Percentiles rank a stretch among this genome's conserved stretches.
Evolutionary conservation across 192 early-diverging fungal species (phyloP).

Genomic region (Oehlia diaphana): DNA sequence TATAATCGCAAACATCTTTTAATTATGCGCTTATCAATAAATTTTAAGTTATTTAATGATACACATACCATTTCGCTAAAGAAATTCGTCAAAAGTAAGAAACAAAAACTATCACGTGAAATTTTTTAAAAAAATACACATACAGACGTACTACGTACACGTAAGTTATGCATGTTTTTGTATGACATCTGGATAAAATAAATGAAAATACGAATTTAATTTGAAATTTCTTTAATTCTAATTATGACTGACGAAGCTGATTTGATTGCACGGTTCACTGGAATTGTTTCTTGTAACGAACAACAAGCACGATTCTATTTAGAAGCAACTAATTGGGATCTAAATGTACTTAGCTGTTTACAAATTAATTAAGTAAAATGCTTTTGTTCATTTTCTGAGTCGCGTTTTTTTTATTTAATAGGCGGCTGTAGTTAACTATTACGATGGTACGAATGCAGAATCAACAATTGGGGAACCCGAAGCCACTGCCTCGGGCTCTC

Average conservation of each 20-base stretch:
- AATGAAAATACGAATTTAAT: too few species aligned
- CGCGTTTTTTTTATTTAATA: constrained; percentile 24
- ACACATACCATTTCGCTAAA: too few species aligned
- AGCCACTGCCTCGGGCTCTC: constrained; percentile 13
- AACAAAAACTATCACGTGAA: too few species aligned
- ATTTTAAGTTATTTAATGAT: too few species aligned
- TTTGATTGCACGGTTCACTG: constrained; percentile 61
- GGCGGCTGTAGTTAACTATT: constrained; percentile 69
- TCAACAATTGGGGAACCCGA: background rate
- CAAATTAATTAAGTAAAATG: too few species aligned
- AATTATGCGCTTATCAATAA: background rate
- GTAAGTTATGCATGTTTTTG: background rate
- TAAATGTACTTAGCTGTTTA: constrained; percentile 50
- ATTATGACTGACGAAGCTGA: constrained; percentile 51
- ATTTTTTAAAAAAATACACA: too few species aligned
- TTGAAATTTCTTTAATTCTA: background rate
- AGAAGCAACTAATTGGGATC: constrained; percentile 77
- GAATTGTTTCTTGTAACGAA: constrained; percentile 51
- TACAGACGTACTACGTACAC: too few species aligned
- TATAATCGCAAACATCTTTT: constrained; percentile 11
- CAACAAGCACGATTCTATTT: constrained; percentile 71
- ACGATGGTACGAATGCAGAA: constrained; percentile 44
- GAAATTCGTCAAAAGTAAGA: too few species aligned
- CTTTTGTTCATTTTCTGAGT: background rate
- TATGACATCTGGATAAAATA: too few species aligned